phyloP scores from a whole-genome alignment of 257 asterid species.

The Primulina huaijiensis region DNA sequence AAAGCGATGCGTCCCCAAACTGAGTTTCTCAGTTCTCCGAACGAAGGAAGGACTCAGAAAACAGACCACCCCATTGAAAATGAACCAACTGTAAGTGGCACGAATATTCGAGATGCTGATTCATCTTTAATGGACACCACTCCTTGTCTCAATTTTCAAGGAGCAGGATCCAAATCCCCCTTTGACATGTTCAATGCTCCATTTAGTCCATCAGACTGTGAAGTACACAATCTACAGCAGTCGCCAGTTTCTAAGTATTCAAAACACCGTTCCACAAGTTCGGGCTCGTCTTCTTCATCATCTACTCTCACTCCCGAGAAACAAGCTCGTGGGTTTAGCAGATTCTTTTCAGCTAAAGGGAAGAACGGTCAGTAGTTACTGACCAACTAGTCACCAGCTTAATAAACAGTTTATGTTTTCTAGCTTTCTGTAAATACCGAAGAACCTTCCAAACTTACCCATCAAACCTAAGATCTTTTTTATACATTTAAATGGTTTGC shows the following conservation, averaged over 20 bases:
- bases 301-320: slow-evolving; percentile 72
- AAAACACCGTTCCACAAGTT: slow-evolving; percentile 55
- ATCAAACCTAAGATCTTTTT: no score
- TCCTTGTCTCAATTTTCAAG: slow-evolving; percentile 36
- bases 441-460: neutral
- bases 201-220: slow-evolving; percentile 54
- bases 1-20: slow-evolving; percentile 70
- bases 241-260: slow-evolving; percentile 58
- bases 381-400: slow-evolving; percentile 17
- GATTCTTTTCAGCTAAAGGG: slow-evolving; percentile 75
- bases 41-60: slow-evolving; percentile 36
- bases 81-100: slow-evolving; percentile 58
- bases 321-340: slow-evolving; percentile 70
- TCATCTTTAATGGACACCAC: slow-evolving; percentile 42
- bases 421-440: neutral
- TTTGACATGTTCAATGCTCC: slow-evolving; percentile 38
- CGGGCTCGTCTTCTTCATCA: slow-evolving; percentile 59
- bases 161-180: slow-evolving; percentile 64
- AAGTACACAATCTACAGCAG: slow-evolving; percentile 44
- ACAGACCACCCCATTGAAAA: slow-evolving; percentile 43
- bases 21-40: slow-evolving; percentile 39
- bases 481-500: no score
- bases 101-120: slow-evolving; percentile 33
- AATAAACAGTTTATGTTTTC: neutral
- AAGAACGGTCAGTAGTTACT: slow-evolving; percentile 39